Evolutionary conservation across 768 basidiomycete genomes (phyloP).

Genomic region (Termitomyces sp.): DNA sequence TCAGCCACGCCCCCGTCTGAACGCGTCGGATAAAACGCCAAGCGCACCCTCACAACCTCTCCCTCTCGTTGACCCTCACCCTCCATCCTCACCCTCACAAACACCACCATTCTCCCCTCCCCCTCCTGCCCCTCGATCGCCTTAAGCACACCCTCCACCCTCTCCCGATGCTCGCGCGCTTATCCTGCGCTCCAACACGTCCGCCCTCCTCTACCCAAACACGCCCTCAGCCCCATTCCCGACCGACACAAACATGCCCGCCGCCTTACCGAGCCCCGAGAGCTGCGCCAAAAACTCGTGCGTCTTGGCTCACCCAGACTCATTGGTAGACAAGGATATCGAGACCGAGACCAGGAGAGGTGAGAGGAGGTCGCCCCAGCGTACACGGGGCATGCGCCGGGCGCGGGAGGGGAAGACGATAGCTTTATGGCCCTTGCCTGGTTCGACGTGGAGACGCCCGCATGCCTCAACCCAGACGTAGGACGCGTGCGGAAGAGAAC

Average conservation of each 20-base stretch:
- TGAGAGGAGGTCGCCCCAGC: slow-evolving; percentile 52
- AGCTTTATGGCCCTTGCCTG: slow-evolving; percentile 91
- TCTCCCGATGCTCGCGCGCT: slow-evolving; percentile 27
- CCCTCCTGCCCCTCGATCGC: slow-evolving; percentile 17
- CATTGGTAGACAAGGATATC: too few species aligned
- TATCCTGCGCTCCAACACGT: slow-evolving; percentile 42
- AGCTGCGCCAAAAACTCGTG: slow-evolving; percentile 55
- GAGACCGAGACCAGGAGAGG: slow-evolving; percentile 25
- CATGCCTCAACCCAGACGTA: slow-evolving; percentile 91
- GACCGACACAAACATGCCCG: slow-evolving; percentile 47
- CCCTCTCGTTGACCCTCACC: too few species aligned
- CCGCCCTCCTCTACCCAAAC: slow-evolving; percentile 57
- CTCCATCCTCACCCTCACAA: slow-evolving; percentile 12
- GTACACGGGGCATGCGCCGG: slow-evolving; percentile 57
- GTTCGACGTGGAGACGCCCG: slow-evolving; percentile 88
- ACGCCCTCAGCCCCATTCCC: slow-evolving; percentile 54
- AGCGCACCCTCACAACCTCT: slow-evolving; percentile 13
- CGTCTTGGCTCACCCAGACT: too few species aligned
- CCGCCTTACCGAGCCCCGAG: slow-evolving; percentile 19
- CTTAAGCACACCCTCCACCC: slow-evolving; percentile 25
- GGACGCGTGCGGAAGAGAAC: slow-evolving; percentile 75
- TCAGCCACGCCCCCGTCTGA: not conserved
- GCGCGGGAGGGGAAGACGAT: slow-evolving; percentile 87
- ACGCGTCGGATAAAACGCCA: slow-evolving; percentile 26
- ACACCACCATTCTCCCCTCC: slow-evolving; percentile 9